Base-by-base conservation (phyloP, 306 rosid species). In the Vicia sativa region DNA sequence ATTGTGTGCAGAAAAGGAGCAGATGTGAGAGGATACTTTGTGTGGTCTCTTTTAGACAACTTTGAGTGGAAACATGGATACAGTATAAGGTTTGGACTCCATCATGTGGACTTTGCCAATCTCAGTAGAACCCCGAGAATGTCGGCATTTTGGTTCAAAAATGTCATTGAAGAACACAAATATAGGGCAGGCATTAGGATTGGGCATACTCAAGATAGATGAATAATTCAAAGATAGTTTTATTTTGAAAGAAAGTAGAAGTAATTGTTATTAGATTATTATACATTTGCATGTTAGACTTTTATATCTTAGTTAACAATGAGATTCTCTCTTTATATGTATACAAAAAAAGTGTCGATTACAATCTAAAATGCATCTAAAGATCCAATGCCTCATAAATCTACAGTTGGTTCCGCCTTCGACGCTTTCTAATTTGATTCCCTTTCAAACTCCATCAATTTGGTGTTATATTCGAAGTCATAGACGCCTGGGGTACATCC, bases 21-120 rank as follows among this genome's bases (percentile, higher is more conserved):
- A 64, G 78, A 87, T 56, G 92, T 84, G 61, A 75, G 67, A 73
- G 89, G 89, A 52, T 84, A 87, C 66, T 80, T 87, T 43, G 82
- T 59, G 61, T 84, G 92, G 92, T 80, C 92, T 2, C 65, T 84
- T 77, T 84, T 87, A 7, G 89, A 87, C 63, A 80, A 87, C 62
- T 87, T 87, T 28, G 84, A 82, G 70, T 87, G 89, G 89, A 72
- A 50, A 1, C 13, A 37, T 53, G 92, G 92, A 50, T 80, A 64
- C 8, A 59, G 74, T 0, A 23, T 75, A 45, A 67, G 76, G 67
- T 87, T 84, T 67, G 89, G 89, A 26, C 80, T 84, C 49, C 75
- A 82, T 69, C 73, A 29, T 44, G 86, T 82, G 16, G 78, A 84
- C 50, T 74, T 70, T 78, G 78, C 50, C 28, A 75, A 80, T 7